phyloP scores from a whole-genome alignment of 768 basidiomycete species.

The Hypholoma sublateritium region DNA sequence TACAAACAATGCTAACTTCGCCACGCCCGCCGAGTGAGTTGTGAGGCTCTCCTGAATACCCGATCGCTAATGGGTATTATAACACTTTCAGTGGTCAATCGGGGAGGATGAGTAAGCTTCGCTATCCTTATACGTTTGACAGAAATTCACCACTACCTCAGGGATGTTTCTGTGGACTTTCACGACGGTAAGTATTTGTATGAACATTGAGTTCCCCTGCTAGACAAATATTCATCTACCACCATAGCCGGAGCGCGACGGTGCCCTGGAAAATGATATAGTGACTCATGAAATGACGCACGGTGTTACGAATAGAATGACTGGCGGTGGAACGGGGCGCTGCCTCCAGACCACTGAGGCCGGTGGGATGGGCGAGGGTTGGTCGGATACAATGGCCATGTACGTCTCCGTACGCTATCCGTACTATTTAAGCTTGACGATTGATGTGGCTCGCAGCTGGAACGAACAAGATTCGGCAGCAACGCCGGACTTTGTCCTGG shows the following conservation, averaged over 20 bases:
- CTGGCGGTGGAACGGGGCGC: conserved; percentile 52
- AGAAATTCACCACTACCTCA: not conserved
- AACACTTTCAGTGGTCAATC: conserved; percentile 9
- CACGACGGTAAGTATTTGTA: conserved; percentile 19
- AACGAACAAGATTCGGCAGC: conserved; percentile 38
- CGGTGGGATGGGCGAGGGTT: conserved; percentile 67
- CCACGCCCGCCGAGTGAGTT: conserved; percentile 21
- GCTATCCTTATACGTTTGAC: not conserved
- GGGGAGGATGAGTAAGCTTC: conserved; percentile 11
- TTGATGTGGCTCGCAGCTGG: too few species aligned
- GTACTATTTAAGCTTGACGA: too few species aligned
- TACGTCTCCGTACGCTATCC: conserved; percentile 23
- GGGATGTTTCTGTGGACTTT: conserved; percentile 34
- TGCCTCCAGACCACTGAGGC: conserved; percentile 65
- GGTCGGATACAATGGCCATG: conserved; percentile 57
- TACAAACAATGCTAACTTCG: conserved; percentile 41
- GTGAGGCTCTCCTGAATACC: not conserved
- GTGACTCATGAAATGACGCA: conserved; percentile 47
- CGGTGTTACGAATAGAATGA: conserved; percentile 46
- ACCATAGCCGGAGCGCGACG: conserved; percentile 48
- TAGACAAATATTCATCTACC: too few species aligned
- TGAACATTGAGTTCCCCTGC: too few species aligned
- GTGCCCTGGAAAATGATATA: conserved; percentile 61
- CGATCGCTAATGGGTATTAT: not conserved
- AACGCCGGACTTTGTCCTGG: conserved; percentile 40